Percentiles rank a stretch among this genome's conserved stretches.
phyloP scores from a whole-genome alignment of 2,329 filamentous ascomycete genomes.

The Calonectria montana region DNA sequence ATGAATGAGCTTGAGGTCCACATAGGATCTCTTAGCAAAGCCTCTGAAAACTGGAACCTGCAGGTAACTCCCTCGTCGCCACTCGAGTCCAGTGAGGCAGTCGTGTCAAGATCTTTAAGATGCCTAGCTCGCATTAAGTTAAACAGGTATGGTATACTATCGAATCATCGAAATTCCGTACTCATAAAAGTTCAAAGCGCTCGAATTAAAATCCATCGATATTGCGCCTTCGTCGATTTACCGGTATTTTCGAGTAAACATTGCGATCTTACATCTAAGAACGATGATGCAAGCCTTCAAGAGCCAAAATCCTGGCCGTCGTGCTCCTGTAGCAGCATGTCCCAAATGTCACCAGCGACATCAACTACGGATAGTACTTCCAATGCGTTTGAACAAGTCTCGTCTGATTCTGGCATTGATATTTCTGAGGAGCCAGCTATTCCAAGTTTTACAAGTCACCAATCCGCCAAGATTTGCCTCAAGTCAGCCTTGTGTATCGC shows the following conservation, averaged over 20 bases:
- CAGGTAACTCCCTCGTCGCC: background rate
- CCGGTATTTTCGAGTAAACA: background rate
- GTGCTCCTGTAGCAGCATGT: background rate
- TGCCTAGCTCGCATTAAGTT: background rate
- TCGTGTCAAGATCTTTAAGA: background rate
- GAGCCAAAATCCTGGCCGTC: background rate
- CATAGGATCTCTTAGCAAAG: background rate
- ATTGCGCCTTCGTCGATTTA: background rate
- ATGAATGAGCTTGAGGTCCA: background rate
- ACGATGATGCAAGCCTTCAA: background rate
- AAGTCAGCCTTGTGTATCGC: background rate
- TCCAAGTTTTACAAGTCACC: background rate
- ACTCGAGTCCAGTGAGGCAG: background rate
- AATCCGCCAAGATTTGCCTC: background rate
- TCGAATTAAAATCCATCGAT: background rate
- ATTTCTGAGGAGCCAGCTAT: background rate
- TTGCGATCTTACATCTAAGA: background rate
- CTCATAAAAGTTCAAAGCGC: background rate
- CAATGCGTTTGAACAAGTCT: background rate
- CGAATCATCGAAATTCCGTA: fast-evolving
- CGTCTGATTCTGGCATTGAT: background rate
- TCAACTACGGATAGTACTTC: background rate
- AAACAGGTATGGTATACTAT: background rate
- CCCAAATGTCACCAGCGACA: background rate
- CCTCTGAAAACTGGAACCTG: background rate